phyloP scores from a whole-genome alignment of 2,329 filamentous ascomycete species.

The Ascocoryne sarcoides region DNA sequence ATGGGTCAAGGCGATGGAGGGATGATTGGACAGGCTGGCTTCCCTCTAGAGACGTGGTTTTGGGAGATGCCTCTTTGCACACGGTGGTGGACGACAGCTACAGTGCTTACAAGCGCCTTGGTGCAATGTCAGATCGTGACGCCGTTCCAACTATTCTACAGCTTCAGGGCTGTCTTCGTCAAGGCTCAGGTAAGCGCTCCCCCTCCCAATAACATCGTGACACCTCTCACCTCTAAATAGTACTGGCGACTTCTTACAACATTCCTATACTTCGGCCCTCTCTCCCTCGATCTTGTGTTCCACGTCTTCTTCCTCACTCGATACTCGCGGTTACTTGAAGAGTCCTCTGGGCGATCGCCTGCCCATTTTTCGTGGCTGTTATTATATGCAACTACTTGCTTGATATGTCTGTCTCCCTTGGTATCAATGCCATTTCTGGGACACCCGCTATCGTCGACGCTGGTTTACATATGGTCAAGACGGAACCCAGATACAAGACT shows the following conservation, averaged over 20 bases:
- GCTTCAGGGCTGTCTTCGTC: slow-evolving; percentile 80
- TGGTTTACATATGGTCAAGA: slow-evolving; percentile 97
- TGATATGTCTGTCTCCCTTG: slow-evolving; percentile 75
- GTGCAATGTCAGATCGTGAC: slow-evolving; percentile 91
- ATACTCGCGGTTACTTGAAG: slow-evolving; percentile 90
- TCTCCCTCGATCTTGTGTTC: slow-evolving; percentile 89
- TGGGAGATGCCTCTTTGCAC: slow-evolving; percentile 98
- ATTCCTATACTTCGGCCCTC: slow-evolving; percentile 93
- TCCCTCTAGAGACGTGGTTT: slow-evolving; percentile 95
- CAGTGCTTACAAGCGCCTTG: slow-evolving; percentile 75
- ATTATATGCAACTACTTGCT: slow-evolving; percentile 70
- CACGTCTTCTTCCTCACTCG: slow-evolving; percentile 98
- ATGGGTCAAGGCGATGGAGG: slow-evolving; percentile 28
- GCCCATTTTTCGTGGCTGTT: slow-evolving; percentile 95
- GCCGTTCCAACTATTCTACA: slow-evolving; percentile 95
- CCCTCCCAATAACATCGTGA: background rate
- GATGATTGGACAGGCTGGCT: slow-evolving; percentile 44
- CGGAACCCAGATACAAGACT: slow-evolving; percentile 87
- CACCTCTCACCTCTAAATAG: slow-evolving; percentile 35
- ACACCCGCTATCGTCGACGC: slow-evolving; percentile 81
- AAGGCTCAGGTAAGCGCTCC: slow-evolving; percentile 69
- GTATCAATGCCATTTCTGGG: slow-evolving; percentile 90
- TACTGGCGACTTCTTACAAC: slow-evolving; percentile 96
- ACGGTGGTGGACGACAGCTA: slow-evolving; percentile 92
- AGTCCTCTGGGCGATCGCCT: slow-evolving; percentile 82